Base-by-base conservation (phyloP, 495 filamentous ascomycete species). In the Trichoderma parareesei region DNA sequence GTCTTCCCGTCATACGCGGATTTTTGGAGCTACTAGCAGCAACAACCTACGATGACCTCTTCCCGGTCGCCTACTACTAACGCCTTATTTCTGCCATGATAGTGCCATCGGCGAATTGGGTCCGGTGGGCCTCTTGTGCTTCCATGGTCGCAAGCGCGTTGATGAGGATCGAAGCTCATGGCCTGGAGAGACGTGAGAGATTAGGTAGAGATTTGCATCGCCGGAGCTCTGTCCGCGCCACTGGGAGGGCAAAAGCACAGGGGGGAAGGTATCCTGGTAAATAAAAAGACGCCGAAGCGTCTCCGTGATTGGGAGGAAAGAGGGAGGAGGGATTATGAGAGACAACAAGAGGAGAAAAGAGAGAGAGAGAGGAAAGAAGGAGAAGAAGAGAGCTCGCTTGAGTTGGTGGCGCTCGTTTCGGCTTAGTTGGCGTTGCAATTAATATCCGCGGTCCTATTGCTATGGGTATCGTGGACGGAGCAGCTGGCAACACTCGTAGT, bases 371-470 rank as follows among this genome's bases (percentile, higher is more conserved):
- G 11, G 3, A 41, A 41, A 41, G 40, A 41, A 41, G 6, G 6
- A 7, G 40, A 41, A 41, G 40, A 6, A 41, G 40, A 6, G 6
- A 41, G 11, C 11, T 41, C 40, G 40, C 40, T 41, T 41, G 6
- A 11, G 6, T 7, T 11, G 6, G 6, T 41, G 6, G 6, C 2
- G 40, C 27, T 41, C 40, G 40, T 41, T 41, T 57, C 53, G 53
- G 14, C 9, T 55, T 57, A 14, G 53, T 57, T 57, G 27, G 27
- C 18, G 9, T 37, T 57, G 33, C 33, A 18, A 14, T 57, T 57
- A 57, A 57, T 57, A 57, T 57, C 53, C 53, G 53, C 53, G 53
- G 33, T 37, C 53, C 53, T 57, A n/a, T 27, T 27, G 27, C 27
- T 27, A 27, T 27, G 27, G 27, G 27, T 27, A 27, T 27, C 27